A percentile compares a stretch with the other conserved stretches of the same genome.
phyloP scores from a whole-genome alignment of 1,284 basidiomycete genomes.

The Ganoderma boninense region DNA sequence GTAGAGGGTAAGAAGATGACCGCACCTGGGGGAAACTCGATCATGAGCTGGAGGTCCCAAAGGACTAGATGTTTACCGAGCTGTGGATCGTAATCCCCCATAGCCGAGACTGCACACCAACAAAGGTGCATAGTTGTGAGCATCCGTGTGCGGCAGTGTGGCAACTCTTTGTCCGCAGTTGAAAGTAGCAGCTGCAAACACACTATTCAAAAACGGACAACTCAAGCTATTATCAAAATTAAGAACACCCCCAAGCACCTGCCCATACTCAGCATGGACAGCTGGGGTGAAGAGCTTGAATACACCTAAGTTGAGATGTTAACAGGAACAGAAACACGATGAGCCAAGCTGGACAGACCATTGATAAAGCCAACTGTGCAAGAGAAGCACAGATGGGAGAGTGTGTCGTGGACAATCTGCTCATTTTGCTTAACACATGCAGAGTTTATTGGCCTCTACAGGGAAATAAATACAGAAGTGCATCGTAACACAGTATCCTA shows the following conservation, averaged over 20 bases:
- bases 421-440: no score
- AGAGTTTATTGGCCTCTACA: background rate
- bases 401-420: background rate
- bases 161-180: conserved; percentile 32
- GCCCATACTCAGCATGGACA: background rate
- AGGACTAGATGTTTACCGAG: conserved; percentile 40
- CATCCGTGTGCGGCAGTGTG: conserved; percentile 31
- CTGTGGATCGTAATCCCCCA: conserved; percentile 34
- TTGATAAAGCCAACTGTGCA: background rate
- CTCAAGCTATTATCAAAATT: background rate
- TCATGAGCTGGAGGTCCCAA: conserved; percentile 33
- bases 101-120: conserved; percentile 35
- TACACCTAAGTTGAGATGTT: background rate
- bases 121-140: conserved; percentile 33
- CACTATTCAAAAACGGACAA: conserved; percentile 12
- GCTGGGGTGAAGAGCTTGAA: conserved; percentile 1
- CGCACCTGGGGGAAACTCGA: conserved; percentile 37
- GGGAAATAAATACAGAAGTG: no score
- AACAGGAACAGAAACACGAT: no score
- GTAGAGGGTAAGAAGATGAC: conserved; percentile 41
- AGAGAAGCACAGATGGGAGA: background rate
- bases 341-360: no score
- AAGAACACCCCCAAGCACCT: no score
- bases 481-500: no score
- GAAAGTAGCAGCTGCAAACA: conserved; percentile 26